A percentile compares a stretch with the other conserved stretches of the same genome.
Evolutionary conservation across 306 rosid genomes (phyloP).

Genomic region (Hippophae tibetana): DNA sequence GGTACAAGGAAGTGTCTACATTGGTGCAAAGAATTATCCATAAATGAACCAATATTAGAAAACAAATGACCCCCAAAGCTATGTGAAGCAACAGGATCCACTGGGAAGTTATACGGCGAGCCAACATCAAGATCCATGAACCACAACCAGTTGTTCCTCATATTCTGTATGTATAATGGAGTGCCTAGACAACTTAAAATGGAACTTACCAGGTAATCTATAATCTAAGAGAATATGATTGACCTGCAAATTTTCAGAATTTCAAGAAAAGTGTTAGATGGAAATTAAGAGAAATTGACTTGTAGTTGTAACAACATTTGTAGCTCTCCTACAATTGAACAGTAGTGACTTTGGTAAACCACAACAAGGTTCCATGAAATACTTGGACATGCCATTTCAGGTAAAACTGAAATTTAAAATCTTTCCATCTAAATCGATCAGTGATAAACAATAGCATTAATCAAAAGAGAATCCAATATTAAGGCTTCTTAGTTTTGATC

Average conservation of each 20-base stretch:
- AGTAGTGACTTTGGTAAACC: too few species aligned
- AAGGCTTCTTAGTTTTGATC: too few species aligned
- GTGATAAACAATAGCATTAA: too few species aligned
- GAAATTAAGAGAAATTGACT: too few species aligned
- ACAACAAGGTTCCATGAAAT: too few species aligned
- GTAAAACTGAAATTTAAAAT: too few species aligned
- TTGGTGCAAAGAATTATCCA: slow-evolving; percentile 40
- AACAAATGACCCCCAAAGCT: slow-evolving; percentile 28
- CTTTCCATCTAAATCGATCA: too few species aligned
- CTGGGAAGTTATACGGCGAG: slow-evolving; percentile 34
- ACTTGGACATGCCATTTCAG: too few species aligned
- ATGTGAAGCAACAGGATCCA: slow-evolving; percentile 44
- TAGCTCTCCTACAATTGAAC: too few species aligned
- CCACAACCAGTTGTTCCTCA: slow-evolving; percentile 61
- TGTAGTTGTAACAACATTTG: too few species aligned
- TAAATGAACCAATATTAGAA: slow-evolving; percentile 43
- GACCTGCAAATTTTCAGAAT: slow-evolving; percentile 26
- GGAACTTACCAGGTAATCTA: background rate
- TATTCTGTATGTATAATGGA: slow-evolving; percentile 14
- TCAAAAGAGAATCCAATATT: too few species aligned
- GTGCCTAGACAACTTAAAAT: slow-evolving; percentile 1
- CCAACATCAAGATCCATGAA: slow-evolving; percentile 58
- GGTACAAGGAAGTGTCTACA: slow-evolving; percentile 30
- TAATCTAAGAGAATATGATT: slow-evolving; percentile 1
- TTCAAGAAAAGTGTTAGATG: background rate